Evolutionary conservation across 345 rosid genomes (phyloP).

Genomic region (Moringa oleifera): DNA sequence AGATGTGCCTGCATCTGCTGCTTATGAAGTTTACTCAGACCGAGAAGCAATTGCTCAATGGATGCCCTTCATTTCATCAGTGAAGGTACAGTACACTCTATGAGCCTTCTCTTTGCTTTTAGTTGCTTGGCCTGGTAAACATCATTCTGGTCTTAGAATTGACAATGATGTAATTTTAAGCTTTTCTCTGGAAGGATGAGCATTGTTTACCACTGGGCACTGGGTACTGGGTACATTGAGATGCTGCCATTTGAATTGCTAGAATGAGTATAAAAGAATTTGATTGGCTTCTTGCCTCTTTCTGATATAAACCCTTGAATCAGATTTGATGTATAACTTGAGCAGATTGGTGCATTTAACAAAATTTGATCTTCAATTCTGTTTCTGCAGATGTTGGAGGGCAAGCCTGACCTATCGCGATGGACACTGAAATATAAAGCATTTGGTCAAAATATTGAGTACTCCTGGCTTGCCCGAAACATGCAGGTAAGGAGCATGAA

Average conservation of each 20-base stretch:
- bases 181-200: neutral
- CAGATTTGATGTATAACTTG: neutral
- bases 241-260: too few species aligned
- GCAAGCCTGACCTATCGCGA: conserved; percentile 67
- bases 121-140: neutral
- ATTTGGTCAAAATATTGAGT: conserved; percentile 78
- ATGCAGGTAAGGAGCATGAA: conserved; percentile 52
- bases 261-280: neutral
- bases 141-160: neutral
- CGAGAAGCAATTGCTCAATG: conserved; percentile 85
- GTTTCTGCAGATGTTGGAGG: conserved; percentile 51
- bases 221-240: too few species aligned
- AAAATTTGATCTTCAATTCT: conserved; percentile 18
- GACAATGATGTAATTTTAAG: neutral
- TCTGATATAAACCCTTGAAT: neutral
- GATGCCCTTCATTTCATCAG: conserved; percentile 94
- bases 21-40: conserved; percentile 63
- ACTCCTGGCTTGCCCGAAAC: conserved; percentile 89
- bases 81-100: conserved; percentile 38
- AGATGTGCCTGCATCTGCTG: conserved; percentile 66
- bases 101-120: neutral
- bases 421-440: conserved; percentile 82
- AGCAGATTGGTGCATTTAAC: neutral
- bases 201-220: neutral
- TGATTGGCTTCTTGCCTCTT: neutral